Evolutionary conservation across 768 basidiomycete species (phyloP).

Genomic region (Mycena amicta): DNA sequence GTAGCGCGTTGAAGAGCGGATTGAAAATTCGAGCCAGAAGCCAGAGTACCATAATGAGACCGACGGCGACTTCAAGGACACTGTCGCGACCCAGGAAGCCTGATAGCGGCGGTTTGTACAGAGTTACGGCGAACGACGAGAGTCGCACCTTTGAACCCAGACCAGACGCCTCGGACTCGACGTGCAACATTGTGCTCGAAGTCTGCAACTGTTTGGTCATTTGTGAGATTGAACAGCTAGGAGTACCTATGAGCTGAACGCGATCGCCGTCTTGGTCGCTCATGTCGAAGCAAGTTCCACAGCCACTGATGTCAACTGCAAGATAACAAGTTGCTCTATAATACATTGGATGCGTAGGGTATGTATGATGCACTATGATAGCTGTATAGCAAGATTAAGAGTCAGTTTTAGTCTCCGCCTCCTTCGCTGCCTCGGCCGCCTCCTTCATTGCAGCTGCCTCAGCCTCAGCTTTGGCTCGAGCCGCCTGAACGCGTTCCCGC

Average conservation of each 20-base stretch:
- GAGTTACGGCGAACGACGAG: background rate
- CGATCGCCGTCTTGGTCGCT: background rate
- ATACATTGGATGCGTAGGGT: background rate
- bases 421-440: background rate
- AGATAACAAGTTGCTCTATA: background rate
- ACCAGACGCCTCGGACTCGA: conserved; percentile 30
- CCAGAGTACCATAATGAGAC: conserved; percentile 42
- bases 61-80: conserved; percentile 49
- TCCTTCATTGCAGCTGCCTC: background rate
- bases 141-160: conserved; percentile 26
- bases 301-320: background rate
- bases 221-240: background rate
- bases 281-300: background rate
- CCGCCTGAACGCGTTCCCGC: background rate
- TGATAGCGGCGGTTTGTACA: background rate
- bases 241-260: background rate
- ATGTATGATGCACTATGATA: no score
- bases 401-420: background rate
- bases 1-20: no score
- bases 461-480: background rate
- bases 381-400: background rate
- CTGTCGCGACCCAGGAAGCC: conserved; percentile 42
- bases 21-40: no score
- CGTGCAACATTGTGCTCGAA: background rate
- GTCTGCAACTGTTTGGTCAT: background rate